Evolutionary conservation across 1,284 basidiomycete species (phyloP).

Genomic region (Ustilago xerochloae): DNA sequence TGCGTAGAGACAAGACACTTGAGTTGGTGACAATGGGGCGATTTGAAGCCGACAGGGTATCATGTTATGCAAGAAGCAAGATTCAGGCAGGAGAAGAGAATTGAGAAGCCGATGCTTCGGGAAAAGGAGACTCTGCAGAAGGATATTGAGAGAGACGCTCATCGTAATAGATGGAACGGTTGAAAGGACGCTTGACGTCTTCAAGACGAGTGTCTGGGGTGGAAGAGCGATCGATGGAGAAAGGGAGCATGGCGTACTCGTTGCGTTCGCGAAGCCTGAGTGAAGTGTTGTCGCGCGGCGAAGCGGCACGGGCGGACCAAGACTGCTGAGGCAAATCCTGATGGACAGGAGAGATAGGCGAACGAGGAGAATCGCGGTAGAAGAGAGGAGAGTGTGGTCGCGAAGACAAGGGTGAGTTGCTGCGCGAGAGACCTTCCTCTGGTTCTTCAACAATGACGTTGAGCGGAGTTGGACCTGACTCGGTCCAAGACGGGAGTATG

Average conservation of each 20-base stretch:
- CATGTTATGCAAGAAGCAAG: background rate
- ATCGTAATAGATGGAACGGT: conserved; percentile 13
- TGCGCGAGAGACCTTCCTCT: conserved; percentile 24
- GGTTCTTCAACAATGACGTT: conserved; percentile 52
- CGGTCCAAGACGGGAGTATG: conserved; percentile 46
- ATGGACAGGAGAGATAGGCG: conserved; percentile 6
- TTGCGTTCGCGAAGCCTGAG: conserved; percentile 39
- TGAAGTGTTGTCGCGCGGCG: conserved; percentile 26
- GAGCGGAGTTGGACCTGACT: conserved; percentile 40
- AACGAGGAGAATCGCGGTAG: conserved; percentile 8
- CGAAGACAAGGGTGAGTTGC: conserved; percentile 19
- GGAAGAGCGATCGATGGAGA: conserved; percentile 42
- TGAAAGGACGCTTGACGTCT: conserved; percentile 46
- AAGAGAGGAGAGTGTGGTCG: conserved; percentile 18
- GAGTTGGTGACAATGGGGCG: background rate
- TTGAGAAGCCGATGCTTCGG: background rate
- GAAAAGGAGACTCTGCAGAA: background rate
- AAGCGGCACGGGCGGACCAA: conserved; percentile 23
- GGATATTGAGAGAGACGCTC: background rate
- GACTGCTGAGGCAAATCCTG: background rate
- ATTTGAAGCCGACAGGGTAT: conserved; percentile 12
- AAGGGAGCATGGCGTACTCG: conserved; percentile 29
- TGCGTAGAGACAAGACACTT: background rate
- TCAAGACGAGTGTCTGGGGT: conserved; percentile 49
- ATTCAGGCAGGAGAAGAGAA: conserved; percentile 8